Conservation (phyloP, 2,329 filamentous ascomycete species). For the Pseudocercospora musae region DNA sequence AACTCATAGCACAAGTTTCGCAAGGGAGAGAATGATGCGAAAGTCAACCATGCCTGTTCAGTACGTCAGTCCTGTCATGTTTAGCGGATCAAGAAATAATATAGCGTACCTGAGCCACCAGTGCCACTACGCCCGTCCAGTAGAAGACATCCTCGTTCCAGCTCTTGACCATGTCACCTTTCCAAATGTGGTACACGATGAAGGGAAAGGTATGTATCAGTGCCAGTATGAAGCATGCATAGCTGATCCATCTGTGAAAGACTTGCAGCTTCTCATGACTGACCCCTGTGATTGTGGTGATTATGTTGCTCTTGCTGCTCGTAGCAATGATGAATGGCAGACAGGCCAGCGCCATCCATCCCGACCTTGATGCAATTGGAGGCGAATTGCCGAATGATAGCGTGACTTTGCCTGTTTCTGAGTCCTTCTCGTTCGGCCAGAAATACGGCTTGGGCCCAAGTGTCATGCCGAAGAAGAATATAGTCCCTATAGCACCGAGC, state of each 20-base stretch:
- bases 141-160: conserved; percentile 50
- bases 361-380: conserved; percentile 51
- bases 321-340: conserved; percentile 49
- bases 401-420: conserved; percentile 13
- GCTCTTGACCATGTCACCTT: conserved; percentile 47
- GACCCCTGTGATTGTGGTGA: conserved; percentile 53
- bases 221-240: conserved; percentile 55
- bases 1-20: conserved; percentile 58
- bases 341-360: conserved; percentile 52
- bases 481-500: conserved; percentile 39
- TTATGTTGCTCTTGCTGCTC: conserved; percentile 52
- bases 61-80: neutral
- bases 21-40: conserved; percentile 52
- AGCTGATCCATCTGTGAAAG: conserved; percentile 54
- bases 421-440: conserved; percentile 17
- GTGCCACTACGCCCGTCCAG: conserved; percentile 55
- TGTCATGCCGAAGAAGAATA: conserved; percentile 47
- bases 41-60: conserved; percentile 53
- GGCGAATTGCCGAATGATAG: conserved; percentile 48
- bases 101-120: conserved; percentile 51
- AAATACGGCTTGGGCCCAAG: conserved; percentile 51
- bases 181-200: conserved; percentile 50
- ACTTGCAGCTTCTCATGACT: conserved; percentile 56
- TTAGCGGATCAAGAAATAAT: neutral
- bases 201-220: conserved; percentile 60